Conservation (phyloP, 768 basidiomycete genomes). For the Piloderma croceum region DNA sequence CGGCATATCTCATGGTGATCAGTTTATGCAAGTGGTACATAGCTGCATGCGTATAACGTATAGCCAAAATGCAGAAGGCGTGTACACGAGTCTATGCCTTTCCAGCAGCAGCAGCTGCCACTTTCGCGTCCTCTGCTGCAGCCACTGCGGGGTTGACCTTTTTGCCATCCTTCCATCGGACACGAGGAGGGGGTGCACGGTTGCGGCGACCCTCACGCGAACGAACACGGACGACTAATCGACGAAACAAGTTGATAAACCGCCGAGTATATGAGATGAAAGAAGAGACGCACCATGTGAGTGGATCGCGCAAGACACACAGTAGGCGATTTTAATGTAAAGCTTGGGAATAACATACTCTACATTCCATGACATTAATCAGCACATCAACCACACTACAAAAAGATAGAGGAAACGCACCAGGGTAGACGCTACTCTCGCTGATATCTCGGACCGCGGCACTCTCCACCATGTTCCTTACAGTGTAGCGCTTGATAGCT, state of each 20-base stretch:
- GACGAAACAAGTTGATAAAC: neutral
- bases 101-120: constrained; percentile 39
- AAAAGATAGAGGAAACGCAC: constrained; percentile 38
- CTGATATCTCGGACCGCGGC: constrained; percentile 96
- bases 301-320: constrained; percentile 98
- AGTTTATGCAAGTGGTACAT: neutral
- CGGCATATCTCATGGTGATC: too few relatives aligned
- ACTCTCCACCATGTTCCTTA: constrained; percentile 99
- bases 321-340: constrained; percentile 98
- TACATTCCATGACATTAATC: constrained; percentile 23
- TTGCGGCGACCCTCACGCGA: constrained; percentile 94
- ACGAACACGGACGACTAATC: constrained; percentile 93
- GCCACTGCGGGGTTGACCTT: constrained; percentile 95
- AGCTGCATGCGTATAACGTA: neutral
- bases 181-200: constrained; percentile 92
- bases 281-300: constrained; percentile 71
- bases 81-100: constrained; percentile 42
- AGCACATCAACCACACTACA: neutral
- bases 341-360: constrained; percentile 96
- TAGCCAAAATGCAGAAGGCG: constrained; percentile 6
- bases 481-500: constrained; percentile 99
- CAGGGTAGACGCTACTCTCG: constrained; percentile 89
- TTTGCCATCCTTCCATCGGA: constrained; percentile 94
- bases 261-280: neutral
- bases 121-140: constrained; percentile 86